Evolutionary conservation across 163 green algal genomes (phyloP), one percentile per base, ranked within the genome.

Genomic region (Prototheca wickerhamii): DNA sequence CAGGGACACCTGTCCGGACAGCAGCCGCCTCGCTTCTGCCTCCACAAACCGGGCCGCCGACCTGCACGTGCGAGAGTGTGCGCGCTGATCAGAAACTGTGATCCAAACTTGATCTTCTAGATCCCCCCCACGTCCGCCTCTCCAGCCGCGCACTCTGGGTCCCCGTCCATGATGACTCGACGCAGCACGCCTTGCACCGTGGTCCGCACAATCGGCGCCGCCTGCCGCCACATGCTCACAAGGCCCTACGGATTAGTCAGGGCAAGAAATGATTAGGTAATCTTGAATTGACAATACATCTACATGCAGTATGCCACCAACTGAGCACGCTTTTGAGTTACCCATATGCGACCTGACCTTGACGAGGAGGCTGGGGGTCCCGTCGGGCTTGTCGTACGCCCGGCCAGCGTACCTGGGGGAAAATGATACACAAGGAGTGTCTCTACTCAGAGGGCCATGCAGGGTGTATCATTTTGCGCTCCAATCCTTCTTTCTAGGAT

Each of bases 201-300:
- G 57, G 60, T 75, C 53, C 75, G 72, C 32, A 93, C 63, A 28
- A 92, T 71, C 35, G 86, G 85, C 10, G 86, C 78, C 1, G 76
- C 76, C 69, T 91, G 85, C 2, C 85, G 73, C 86, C 86, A 93
- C 64, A 88, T 85, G 60, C 71, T 80, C 15, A 54, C 23, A 18
- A 54, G 18, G 46, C 46, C 46, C 46, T 54, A n/a, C n/a, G n/a
- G n/a, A n/a, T n/a, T n/a, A n/a, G n/a, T n/a, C n/a, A n/a, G n/a
- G n/a, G n/a, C n/a, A n/a, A n/a, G n/a, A n/a, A n/a, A n/a, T n/a
- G n/a, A n/a, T n/a, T n/a, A n/a, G n/a, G n/a, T n/a, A n/a, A 18
- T 49, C 15, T 23, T 49, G 40, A 10, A 49, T 49, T 10, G 40
- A 49, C 40, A 10, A 15, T 49, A 15, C 15, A 15, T 15, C 15